Percentiles rank a stretch among this genome's conserved stretches.
phyloP scores from a whole-genome alignment of 495 filamentous ascomycete species.

The Xylaria grammica region DNA sequence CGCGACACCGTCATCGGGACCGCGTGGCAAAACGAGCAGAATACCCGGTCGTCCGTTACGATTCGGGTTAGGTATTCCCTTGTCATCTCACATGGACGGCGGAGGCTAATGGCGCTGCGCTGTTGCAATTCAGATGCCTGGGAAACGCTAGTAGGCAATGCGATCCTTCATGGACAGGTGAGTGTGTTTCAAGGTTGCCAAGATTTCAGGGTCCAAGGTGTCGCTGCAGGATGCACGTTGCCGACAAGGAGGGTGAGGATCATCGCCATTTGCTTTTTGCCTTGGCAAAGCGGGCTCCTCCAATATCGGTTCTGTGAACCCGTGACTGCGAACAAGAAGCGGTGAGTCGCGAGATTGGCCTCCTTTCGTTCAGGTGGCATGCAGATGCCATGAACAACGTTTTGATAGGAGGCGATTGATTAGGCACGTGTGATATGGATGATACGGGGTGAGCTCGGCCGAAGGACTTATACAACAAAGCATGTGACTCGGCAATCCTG shows the following conservation, averaged over 20 bases:
- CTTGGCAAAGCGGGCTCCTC: constrained; percentile 19
- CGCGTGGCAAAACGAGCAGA: background rate
- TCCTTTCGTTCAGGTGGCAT: background rate
- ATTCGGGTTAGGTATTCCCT: background rate
- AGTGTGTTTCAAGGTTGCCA: constrained; percentile 17
- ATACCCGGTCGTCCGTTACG: background rate
- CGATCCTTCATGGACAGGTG: background rate
- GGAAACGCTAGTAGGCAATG: background rate
- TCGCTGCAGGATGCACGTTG: constrained; percentile 14
- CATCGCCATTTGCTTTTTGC: constrained; percentile 13
- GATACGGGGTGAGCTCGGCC: background rate
- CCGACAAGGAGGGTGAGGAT: background rate
- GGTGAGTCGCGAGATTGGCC: constrained; percentile 16
- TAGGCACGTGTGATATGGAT: constrained; percentile 5
- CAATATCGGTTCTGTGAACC: background rate
- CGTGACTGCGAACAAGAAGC: constrained; percentile 16
- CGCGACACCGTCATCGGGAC: background rate
- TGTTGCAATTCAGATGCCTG: background rate
- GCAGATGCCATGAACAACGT: background rate
- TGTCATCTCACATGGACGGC: background rate
- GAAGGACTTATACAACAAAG: background rate
- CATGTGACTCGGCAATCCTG: background rate
- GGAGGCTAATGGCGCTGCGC: too few species aligned
- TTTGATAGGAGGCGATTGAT: background rate
- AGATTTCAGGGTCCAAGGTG: constrained; percentile 16